phyloP scores from a whole-genome alignment of 2,329 filamentous ascomycete genomes.

The Anthostomella pinea region DNA sequence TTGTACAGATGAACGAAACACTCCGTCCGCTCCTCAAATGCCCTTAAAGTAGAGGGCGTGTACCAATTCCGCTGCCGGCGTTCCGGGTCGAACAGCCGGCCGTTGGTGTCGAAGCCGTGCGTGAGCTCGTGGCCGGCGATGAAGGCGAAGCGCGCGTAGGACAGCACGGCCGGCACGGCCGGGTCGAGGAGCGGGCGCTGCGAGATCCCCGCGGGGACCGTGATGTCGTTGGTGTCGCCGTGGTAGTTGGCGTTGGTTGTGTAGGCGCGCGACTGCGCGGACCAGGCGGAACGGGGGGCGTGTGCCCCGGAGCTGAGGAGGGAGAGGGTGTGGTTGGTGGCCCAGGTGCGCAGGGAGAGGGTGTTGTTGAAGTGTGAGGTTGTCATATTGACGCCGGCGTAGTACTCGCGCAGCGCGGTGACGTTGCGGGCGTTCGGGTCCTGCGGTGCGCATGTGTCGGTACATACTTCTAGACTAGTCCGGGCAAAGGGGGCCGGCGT shows the following conservation, averaged over 20 bases:
- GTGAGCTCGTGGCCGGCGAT: slow-evolving; percentile 68
- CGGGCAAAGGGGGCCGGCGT: too few species aligned
- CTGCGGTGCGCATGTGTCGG: slow-evolving; percentile 3
- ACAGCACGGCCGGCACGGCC: slow-evolving; percentile 57
- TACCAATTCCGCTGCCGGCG: slow-evolving; percentile 46
- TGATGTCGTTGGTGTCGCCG: slow-evolving; percentile 63
- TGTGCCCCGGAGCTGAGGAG: slow-evolving; percentile 58
- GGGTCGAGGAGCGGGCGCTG: slow-evolving; percentile 59
- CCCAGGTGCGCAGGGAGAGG: slow-evolving; percentile 48
- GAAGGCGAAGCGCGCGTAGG: slow-evolving; percentile 67
- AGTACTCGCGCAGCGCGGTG: slow-evolving; percentile 43
- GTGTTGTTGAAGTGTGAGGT: slow-evolving; percentile 57
- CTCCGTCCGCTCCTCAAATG: slow-evolving; percentile 56
- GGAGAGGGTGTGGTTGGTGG: slow-evolving; percentile 32
- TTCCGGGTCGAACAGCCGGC: slow-evolving; percentile 66
- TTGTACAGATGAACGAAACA: slow-evolving; percentile 71
- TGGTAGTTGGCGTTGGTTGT: slow-evolving; percentile 65
- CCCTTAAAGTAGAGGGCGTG: slow-evolving; percentile 25
- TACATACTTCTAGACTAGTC: too few species aligned
- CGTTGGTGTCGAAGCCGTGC: slow-evolving; percentile 67
- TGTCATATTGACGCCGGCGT: slow-evolving; percentile 50
- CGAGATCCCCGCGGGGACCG: slow-evolving; percentile 68
- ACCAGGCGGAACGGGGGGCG: slow-evolving; percentile 59
- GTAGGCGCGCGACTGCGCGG: slow-evolving; percentile 46
- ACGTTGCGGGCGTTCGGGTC: slow-evolving; percentile 51